Evolutionary conservation across 805 yeast genomes (phyloP), one percentile per base, ranked within the genome.

Genomic region (Nakazawaea anatomiae): DNA sequence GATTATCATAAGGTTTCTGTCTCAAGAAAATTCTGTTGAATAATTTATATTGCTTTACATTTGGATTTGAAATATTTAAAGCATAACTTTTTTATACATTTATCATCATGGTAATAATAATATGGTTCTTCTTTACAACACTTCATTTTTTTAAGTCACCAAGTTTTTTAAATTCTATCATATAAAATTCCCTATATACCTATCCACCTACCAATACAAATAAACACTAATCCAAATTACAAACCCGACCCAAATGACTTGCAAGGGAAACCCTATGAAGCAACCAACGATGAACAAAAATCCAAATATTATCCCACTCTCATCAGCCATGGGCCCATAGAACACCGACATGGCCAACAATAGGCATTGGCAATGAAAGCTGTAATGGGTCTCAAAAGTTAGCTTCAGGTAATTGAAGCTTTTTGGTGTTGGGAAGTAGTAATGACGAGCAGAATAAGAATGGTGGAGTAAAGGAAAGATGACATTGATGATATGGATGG

Each of bases 241-340:
- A 34, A 48, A 48, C 9, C 44, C 48, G 5, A 39, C 7, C 39
- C 40, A 48, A 5, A 39, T 29, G 6, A 40, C 10, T 18, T 44
- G 35, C 14, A 44, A 31, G 8, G 52, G 34, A 1, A 14, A 38
- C 8, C 47, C 52, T 12, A 39, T 44, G 29, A 48, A 44, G 18
- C 44, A 18, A 11, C 52, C 48, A 10, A 44, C 31, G 11, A 48
- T 43, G 44, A 48, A 48, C n/a, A 44, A 31, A 30, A 48, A 48
- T 2, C 52, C 52, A 39, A 48, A 48, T 27, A 48, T 8, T 6
- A 44, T 39, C 7, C 52, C 44, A 12, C 39, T 12, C 8, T 32
- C 48, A 25, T 34, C 40, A 9, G 31, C 31, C 7, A 31, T 4
- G 5, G 52, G 52, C 5, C 52, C 52, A 8, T 36, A 10, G n/a